phyloP scores from a whole-genome alignment of 148 eudicot genomes.

The Rhododendron vialii region DNA sequence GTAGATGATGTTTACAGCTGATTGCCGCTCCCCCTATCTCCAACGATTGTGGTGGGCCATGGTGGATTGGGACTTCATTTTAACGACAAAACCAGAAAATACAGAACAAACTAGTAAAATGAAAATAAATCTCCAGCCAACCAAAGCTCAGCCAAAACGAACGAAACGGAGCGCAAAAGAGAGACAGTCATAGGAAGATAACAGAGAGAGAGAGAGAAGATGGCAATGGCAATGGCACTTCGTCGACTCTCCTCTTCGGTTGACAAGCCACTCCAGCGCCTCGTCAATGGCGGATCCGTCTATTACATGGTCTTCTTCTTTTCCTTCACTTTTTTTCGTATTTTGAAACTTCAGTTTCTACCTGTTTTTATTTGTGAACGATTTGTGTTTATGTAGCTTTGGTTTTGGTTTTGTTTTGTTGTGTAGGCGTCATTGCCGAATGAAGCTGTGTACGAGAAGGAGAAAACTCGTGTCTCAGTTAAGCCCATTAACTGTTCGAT shows the following conservation, averaged over 20 bases:
- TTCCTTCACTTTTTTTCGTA: background rate
- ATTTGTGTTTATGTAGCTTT: background rate
- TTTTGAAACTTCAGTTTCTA: background rate
- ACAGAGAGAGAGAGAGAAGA: conserved; percentile 21
- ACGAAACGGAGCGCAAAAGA: conserved; percentile 8
- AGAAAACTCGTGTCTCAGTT: conserved; percentile 66
- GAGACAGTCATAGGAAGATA: background rate
- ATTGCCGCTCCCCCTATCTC: background rate
- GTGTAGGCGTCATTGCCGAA: conserved; percentile 64
- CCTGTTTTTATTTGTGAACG: background rate
- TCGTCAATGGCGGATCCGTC: conserved; percentile 55
- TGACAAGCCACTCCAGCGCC: conserved; percentile 55
- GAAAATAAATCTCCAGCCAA: conserved; percentile 32
- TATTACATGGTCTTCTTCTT: conserved; percentile 53
- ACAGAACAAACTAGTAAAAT: background rate
- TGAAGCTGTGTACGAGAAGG: conserved; percentile 74
- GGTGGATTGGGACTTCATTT: background rate
- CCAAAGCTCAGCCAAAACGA: conserved; percentile 35
- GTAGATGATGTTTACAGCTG: background rate
- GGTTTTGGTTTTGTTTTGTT: conserved; percentile 5
- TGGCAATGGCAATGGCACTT: conserved; percentile 94
- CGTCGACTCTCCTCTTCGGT: conserved; percentile 69
- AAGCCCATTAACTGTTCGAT: conserved; percentile 15
- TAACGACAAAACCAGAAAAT: conserved; percentile 4
- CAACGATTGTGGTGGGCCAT: background rate